These are phyloP conservation scores for Torulaspora globosa DNA, from an alignment of 1,139 yeast species.

Conservation along the genomic window DNA sequence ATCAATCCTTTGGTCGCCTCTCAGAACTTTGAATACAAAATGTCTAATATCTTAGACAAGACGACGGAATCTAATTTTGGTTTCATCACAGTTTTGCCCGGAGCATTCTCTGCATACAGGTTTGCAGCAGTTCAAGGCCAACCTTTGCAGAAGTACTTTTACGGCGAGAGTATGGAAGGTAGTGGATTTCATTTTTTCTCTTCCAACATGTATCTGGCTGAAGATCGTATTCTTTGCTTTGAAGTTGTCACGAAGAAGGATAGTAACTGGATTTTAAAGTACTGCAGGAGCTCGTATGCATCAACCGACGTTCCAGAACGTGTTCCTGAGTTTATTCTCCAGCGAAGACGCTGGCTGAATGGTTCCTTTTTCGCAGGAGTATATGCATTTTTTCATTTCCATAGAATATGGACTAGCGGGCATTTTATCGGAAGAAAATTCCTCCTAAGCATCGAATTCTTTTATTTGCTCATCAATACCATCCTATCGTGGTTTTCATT, in stretches of 20 bases:
- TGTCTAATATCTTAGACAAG: conserved; percentile 86
- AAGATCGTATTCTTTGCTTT: conserved; percentile 91
- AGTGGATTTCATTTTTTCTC: conserved; percentile 67
- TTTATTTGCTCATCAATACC: conserved; percentile 66
- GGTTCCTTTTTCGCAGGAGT: conserved; percentile 96
- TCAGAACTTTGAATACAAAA: conserved; percentile 88
- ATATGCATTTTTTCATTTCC: conserved; percentile 71
- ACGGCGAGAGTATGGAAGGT: conserved; percentile 76
- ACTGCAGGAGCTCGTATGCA: conserved; percentile 86
- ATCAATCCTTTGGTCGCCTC: conserved; percentile 86
- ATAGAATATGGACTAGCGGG: conserved; percentile 68
- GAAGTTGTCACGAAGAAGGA: conserved; percentile 78
- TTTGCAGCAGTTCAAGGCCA: conserved; percentile 76
- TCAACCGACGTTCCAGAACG: conserved; percentile 95
- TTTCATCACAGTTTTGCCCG: conserved; percentile 83
- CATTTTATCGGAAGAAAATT: conserved; percentile 70
- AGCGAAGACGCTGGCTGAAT: conserved; percentile 92
- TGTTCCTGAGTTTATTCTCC: conserved; percentile 79
- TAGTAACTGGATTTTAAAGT: conserved; percentile 81
- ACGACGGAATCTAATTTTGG: conserved; percentile 90
- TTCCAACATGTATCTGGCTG: conserved; percentile 92
- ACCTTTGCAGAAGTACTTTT: conserved; percentile 83
- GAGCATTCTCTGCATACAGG: conserved; percentile 89
- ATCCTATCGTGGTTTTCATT: conserved; percentile 77
- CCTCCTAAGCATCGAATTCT: conserved; percentile 68